Evolutionary conservation across 2,329 filamentous ascomycete species (phyloP).

Genomic region (Pleochaeta shiraiana): DNA sequence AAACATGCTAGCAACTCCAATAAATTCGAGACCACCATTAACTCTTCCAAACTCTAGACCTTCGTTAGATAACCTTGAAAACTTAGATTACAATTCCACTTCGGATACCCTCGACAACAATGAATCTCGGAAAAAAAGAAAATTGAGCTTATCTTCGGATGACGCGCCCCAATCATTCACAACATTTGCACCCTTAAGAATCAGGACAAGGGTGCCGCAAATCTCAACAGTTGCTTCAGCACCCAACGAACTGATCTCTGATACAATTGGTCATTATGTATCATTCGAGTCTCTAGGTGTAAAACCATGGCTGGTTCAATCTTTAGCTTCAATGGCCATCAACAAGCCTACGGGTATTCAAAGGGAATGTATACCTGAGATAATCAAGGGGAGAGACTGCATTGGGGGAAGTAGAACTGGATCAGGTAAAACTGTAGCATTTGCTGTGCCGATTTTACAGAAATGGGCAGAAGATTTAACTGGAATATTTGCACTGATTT

Average conservation of each 20-base stretch:
- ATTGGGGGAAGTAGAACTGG: constrained; percentile 90
- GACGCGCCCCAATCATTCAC: constrained; percentile 8
- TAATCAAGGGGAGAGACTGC: constrained; percentile 75
- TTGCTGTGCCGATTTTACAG: constrained; percentile 84
- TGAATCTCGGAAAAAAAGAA: constrained; percentile 17
- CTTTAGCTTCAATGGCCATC: constrained; percentile 59
- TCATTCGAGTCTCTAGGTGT: constrained; percentile 55
- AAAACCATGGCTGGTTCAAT: constrained; percentile 70
- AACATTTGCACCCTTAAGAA: constrained; percentile 15
- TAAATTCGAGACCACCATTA: no score
- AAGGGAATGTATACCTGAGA: constrained; percentile 77
- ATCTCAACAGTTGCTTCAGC: neutral
- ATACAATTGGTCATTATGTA: constrained; percentile 32
- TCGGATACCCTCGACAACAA: constrained; percentile 18
- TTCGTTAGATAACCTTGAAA: no score
- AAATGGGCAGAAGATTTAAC: constrained; percentile 83
- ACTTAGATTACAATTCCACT: no score
- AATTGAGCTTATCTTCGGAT: constrained; percentile 10
- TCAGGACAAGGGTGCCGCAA: constrained; percentile 7
- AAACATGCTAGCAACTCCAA: no score
- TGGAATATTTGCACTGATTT: constrained; percentile 70
- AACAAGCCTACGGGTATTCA: constrained; percentile 82
- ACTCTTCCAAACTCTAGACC: no score
- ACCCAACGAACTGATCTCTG: neutral
- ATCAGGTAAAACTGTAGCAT: constrained; percentile 93